A percentile compares a stretch with the other conserved stretches of the same genome.
phyloP scores from a whole-genome alignment of 2,329 filamentous ascomycete genomes.

The Botrytis sinoallii region DNA sequence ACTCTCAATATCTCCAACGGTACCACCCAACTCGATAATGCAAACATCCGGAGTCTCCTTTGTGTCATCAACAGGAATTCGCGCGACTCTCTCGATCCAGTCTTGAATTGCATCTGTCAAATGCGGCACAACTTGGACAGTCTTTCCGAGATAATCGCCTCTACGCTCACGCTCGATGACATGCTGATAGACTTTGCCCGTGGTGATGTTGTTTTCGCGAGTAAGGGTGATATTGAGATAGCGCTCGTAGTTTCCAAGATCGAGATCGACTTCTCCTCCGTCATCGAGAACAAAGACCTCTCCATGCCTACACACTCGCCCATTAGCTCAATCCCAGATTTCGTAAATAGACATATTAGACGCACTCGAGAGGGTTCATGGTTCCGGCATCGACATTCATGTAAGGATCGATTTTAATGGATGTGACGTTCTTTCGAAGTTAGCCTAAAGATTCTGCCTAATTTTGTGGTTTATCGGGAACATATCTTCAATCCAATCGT shows the following conservation, averaged over 20 bases:
- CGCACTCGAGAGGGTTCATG: conserved; percentile 57
- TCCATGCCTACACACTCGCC: conserved; percentile 59
- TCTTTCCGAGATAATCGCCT: conserved; percentile 74
- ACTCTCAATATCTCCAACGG: conserved; percentile 79
- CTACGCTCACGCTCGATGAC: conserved; percentile 71
- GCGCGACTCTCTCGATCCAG: conserved; percentile 84
- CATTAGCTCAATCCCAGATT: conserved; percentile 35
- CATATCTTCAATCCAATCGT: conserved; percentile 75
- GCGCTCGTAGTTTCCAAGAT: conserved; percentile 73
- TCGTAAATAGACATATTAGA: conserved; percentile 17
- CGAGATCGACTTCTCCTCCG: conserved; percentile 73
- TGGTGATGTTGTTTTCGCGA: conserved; percentile 92
- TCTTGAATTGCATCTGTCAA: conserved; percentile 89
- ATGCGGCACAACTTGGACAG: conserved; percentile 89
- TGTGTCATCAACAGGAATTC: conserved; percentile 81
- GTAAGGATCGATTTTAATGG: conserved; percentile 71
- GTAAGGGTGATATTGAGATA: conserved; percentile 80
- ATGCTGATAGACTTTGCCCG: conserved; percentile 90
- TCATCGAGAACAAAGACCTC: conserved; percentile 87
- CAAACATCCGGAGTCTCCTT: conserved; percentile 84
- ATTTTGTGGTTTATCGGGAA: conserved; percentile 30
- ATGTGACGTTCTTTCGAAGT: conserved; percentile 51
- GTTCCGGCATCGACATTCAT: conserved; percentile 74
- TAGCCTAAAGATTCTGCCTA: conserved; percentile 29
- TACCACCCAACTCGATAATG: conserved; percentile 71